Conservation (phyloP, 176 grass and related monocot species). For the Rhynchospora tenuis region DNA sequence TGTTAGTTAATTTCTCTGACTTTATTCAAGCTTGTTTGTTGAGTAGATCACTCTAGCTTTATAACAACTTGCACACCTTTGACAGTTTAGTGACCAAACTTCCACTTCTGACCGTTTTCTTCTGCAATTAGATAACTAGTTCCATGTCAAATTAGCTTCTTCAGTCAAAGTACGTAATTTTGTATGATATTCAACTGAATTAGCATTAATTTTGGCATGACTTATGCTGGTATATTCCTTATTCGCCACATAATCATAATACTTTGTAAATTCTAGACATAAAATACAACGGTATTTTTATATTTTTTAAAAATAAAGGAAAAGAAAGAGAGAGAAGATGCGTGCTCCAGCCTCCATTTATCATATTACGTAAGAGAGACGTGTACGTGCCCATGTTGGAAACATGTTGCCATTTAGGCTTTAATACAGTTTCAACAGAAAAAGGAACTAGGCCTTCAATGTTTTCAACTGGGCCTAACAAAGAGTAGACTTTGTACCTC, state of each 20-base stretch:
- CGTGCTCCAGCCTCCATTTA: not conserved
- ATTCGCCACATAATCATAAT: not conserved
- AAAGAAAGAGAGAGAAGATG: not conserved
- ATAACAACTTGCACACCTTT: constrained; percentile 8
- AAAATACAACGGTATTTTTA: not conserved
- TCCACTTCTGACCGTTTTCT: constrained; percentile 12
- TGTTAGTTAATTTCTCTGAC: constrained; percentile 13
- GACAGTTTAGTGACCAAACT: constrained; percentile 21
- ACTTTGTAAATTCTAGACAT: not conserved
- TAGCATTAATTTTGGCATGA: not conserved
- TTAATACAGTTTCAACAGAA: not conserved
- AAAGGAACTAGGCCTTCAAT: not conserved
- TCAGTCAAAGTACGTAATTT: not conserved
- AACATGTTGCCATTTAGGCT: not conserved
- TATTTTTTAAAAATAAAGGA: not conserved
- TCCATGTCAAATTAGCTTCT: constrained; percentile 12
- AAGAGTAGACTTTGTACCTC: not conserved
- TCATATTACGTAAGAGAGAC: not conserved
- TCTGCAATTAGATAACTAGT: not conserved
- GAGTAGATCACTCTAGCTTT: not conserved
- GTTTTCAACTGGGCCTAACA: not conserved
- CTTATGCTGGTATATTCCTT: not conserved
- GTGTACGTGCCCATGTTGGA: not conserved
- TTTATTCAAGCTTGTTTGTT: not conserved
- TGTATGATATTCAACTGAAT: not conserved